Conservation (phyloP, 2,329 filamentous ascomycete species). For the Microcyclospora tardicrescens region DNA sequence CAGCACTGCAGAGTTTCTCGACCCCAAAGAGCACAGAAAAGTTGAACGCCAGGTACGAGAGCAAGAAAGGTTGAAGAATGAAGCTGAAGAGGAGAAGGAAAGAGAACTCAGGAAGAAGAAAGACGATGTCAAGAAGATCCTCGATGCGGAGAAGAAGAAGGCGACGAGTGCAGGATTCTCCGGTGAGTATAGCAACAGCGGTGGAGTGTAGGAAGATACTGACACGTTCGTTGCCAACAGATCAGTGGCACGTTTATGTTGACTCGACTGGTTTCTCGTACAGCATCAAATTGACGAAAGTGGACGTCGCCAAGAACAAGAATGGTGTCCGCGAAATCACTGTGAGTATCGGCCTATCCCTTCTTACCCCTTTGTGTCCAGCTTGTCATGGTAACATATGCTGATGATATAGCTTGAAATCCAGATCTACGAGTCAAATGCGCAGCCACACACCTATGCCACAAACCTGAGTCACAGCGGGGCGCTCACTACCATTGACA, state of each 20-base stretch:
- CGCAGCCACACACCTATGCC: slow-evolving; percentile 47
- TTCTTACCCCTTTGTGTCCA: background rate
- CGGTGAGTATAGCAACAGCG: slow-evolving; percentile 21
- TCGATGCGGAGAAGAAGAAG: slow-evolving; percentile 14
- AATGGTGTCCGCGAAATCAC: slow-evolving; percentile 49
- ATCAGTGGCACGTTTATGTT: slow-evolving; percentile 50
- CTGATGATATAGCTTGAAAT: slow-evolving; percentile 9
- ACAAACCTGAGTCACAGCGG: slow-evolving; percentile 32
- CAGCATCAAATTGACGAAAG: slow-evolving; percentile 46
- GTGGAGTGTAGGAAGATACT: background rate
- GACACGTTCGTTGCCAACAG: slow-evolving; percentile 23
- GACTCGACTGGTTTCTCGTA: slow-evolving; percentile 53
- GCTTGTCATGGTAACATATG: background rate
- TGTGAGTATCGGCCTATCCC: slow-evolving; percentile 33
- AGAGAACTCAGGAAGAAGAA: slow-evolving; percentile 10
- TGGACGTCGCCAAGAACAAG: slow-evolving; percentile 32
- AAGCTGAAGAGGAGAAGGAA: slow-evolving; percentile 16
- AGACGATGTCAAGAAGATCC: slow-evolving; percentile 18
- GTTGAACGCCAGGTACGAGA: slow-evolving; percentile 7
- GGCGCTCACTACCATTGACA: slow-evolving; percentile 6
- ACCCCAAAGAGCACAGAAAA: slow-evolving; percentile 16
- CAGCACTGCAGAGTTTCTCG: slow-evolving; percentile 14
- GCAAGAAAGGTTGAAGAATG: slow-evolving; percentile 28
- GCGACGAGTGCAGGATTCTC: slow-evolving; percentile 17
- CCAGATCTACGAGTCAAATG: slow-evolving; percentile 56